These are phyloP conservation scores for Vigna nakashimae DNA, from an alignment of 306 rosid genomes.

Conservation along the genomic window DNA sequence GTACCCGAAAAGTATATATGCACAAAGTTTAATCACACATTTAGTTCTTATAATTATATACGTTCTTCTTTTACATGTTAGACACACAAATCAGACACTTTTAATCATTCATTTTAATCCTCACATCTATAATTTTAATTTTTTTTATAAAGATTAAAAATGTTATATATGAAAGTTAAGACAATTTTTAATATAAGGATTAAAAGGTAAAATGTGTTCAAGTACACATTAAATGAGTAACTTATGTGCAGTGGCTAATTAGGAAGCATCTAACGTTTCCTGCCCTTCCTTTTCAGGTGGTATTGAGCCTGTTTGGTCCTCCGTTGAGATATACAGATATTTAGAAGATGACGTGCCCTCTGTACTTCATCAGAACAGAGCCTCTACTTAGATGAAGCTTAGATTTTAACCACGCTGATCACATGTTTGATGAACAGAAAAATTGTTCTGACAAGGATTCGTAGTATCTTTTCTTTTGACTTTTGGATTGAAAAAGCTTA, in stretches of 20 bases:
- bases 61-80: no score
- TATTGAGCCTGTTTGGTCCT: slow-evolving; percentile 89
- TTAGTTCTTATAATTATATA: no score
- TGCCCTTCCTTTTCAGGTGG: slow-evolving; percentile 62
- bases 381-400: slow-evolving; percentile 35
- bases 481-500: slow-evolving; percentile 14
- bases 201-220: no score
- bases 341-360: slow-evolving; percentile 49
- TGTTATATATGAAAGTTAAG: no score
- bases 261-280: slow-evolving; percentile 30
- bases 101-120: no score
- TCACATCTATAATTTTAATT: no score
- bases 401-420: slow-evolving; percentile 25
- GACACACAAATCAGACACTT: no score
- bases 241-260: slow-evolving; percentile 10
- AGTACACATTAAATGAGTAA: no score
- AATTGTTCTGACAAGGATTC: background rate
- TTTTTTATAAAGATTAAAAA: no score
- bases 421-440: slow-evolving; percentile 22
- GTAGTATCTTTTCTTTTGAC: background rate
- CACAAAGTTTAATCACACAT: background rate
- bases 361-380: slow-evolving; percentile 39
- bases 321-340: slow-evolving; percentile 51
- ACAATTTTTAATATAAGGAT: no score
- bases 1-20: slow-evolving; percentile 3